Conservation (phyloP, 202 grass and related monocot species). For the Tripidium arundinaceum region DNA sequence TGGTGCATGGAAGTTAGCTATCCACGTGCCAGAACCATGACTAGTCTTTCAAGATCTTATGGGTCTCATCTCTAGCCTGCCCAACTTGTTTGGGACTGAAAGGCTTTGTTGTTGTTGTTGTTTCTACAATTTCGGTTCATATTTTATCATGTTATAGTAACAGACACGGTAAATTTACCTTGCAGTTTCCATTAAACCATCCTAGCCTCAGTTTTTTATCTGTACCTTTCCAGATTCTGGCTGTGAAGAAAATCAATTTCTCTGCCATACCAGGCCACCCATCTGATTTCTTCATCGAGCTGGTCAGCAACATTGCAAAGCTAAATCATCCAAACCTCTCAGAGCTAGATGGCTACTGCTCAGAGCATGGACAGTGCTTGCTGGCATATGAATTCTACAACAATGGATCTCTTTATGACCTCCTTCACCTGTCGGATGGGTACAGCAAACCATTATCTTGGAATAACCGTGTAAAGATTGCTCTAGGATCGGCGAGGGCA, state of each 20-base stretch:
- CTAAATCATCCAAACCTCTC: conserved; percentile 80
- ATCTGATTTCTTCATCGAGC: conserved; percentile 55
- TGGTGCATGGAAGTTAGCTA: no score
- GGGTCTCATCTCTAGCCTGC: no score
- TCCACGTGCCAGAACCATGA: no score
- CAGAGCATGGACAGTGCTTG: conserved; percentile 77
- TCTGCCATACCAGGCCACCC: conserved; percentile 49
- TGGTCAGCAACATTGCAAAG: conserved; percentile 61
- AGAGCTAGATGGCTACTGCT: conserved; percentile 75
- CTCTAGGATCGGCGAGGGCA: conserved; percentile 76
- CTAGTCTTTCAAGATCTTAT: no score
- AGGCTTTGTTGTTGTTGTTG: no score
- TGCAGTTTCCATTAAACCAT: no score
- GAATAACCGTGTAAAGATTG: conserved; percentile 83
- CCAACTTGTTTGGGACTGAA: no score
- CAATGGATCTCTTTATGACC: conserved; percentile 80
- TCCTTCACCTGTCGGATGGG: conserved; percentile 66
- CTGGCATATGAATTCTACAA: conserved; percentile 74
- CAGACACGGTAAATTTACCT: no score
- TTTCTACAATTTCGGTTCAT: no score
- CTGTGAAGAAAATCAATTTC: conserved; percentile 84
- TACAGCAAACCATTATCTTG: conserved; percentile 58
- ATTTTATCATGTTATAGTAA: no score
- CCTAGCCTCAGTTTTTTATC: no score
- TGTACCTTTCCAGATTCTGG: conserved; percentile 63